These are phyloP conservation scores for Maudiozyma turicensis DNA, from an alignment of 805 yeast genomes.

Conservation along the genomic window DNA sequence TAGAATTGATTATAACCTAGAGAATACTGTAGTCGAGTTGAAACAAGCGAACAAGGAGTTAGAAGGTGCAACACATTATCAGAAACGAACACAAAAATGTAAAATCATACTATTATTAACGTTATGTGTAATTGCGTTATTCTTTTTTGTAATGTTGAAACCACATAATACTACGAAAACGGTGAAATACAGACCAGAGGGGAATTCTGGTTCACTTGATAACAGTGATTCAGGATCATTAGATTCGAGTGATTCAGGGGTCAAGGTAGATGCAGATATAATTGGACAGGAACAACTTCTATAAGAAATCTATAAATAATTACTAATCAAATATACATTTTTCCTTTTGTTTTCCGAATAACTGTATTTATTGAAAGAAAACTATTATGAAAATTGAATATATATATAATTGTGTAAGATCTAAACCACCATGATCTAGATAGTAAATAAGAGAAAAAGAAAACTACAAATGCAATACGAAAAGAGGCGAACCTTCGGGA, in stretches of 20 bases:
- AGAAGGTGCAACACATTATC: constrained; percentile 66
- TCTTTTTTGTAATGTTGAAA: constrained; percentile 61
- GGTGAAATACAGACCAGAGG: constrained; percentile 1
- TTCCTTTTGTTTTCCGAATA: too few species aligned
- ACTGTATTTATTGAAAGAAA: too few species aligned
- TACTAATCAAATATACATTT: too few species aligned
- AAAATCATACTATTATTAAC: constrained; percentile 68
- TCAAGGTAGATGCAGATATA: too few species aligned
- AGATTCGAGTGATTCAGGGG: background rate
- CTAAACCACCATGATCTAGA: too few species aligned
- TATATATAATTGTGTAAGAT: too few species aligned
- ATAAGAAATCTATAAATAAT: too few species aligned
- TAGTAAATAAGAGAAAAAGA: too few species aligned
- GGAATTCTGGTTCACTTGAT: background rate
- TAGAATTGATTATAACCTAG: constrained; percentile 85
- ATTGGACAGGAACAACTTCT: too few species aligned
- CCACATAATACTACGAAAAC: constrained; percentile 31
- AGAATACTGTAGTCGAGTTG: constrained; percentile 67
- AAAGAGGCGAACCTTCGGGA: too few species aligned
- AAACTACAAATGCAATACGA: too few species aligned
- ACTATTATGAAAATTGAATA: too few species aligned
- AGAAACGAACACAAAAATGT: constrained; percentile 84
- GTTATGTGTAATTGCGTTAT: constrained; percentile 59
- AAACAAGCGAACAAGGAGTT: constrained; percentile 72
- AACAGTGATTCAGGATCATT: background rate